Percentiles rank a stretch among this genome's conserved stretches.
Conservation (phyloP, 2,329 filamentous ascomycete species). For the Apiospora pterosperma region DNA sequence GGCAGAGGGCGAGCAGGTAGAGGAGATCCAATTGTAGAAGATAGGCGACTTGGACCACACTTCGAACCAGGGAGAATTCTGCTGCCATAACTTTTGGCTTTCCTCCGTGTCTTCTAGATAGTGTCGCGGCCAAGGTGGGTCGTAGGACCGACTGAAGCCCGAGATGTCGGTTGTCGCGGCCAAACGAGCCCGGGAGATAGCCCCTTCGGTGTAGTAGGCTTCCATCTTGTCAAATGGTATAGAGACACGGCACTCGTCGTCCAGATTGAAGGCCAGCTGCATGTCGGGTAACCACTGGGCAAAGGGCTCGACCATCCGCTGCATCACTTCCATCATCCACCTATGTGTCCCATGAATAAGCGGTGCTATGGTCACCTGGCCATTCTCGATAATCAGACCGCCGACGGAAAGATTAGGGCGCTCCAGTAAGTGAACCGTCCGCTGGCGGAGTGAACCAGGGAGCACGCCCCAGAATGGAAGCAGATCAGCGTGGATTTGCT, state of each 20-base stretch:
- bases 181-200: constrained; percentile 19
- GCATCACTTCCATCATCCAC: constrained; percentile 35
- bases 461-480: constrained; percentile 67
- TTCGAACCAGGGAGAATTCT: constrained; percentile 21
- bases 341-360: constrained; percentile 29
- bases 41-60: constrained; percentile 25
- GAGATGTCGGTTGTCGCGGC: constrained; percentile 16
- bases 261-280: constrained; percentile 49
- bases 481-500: constrained; percentile 63
- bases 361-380: constrained; percentile 25
- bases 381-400: constrained; percentile 29
- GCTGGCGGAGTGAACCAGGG: constrained; percentile 56
- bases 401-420: constrained; percentile 26
- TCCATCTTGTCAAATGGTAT: constrained; percentile 40
- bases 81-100: constrained; percentile 20
- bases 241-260: constrained; percentile 47
- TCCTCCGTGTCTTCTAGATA: constrained; percentile 18
- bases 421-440: constrained; percentile 32
- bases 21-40: constrained; percentile 33
- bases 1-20: constrained; percentile 43
- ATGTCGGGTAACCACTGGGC: constrained; percentile 45
- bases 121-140: constrained; percentile 19
- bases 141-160: constrained; percentile 17
- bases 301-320: constrained; percentile 37
- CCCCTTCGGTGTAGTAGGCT: constrained; percentile 26